phyloP scores from a whole-genome alignment of 192 early-diverging fungal species.

The Entomortierella chlamydospora region DNA sequence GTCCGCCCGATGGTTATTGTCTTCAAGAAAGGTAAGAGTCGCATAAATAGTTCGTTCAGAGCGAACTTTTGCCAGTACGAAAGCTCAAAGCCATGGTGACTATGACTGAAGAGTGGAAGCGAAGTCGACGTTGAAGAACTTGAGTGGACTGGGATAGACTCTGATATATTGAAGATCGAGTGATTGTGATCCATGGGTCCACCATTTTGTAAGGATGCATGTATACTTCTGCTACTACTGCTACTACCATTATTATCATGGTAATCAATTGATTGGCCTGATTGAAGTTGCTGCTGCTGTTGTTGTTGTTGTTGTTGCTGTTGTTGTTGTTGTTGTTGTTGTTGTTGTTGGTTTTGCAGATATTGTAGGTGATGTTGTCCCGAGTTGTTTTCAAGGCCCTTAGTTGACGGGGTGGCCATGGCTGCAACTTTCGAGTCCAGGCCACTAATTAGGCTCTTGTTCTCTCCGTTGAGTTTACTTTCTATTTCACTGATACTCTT shows the following conservation, averaged over 20 bases:
- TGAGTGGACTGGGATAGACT: conserved; percentile 23
- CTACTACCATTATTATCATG: conserved; percentile 4
- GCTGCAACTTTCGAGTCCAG: conserved; percentile 15
- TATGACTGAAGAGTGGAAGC: conserved; percentile 1
- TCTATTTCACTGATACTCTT: not conserved
- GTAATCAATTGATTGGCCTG: not conserved
- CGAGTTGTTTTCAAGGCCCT: not conserved
- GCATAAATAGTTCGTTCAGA: conserved; percentile 47
- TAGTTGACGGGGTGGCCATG: not conserved
- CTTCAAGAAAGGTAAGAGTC: conserved; percentile 32
- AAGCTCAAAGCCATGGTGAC: conserved; percentile 38
- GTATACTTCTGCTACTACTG: not conserved
- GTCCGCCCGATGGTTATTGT: conserved; percentile 49
- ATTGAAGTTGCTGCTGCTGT: conserved; percentile 1
- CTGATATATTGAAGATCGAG: not conserved
- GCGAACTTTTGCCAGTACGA: conserved; percentile 57
- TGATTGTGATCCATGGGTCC: not conserved
- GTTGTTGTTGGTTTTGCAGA: not conserved
- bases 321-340: conserved; percentile 1
- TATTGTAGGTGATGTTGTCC: not conserved
- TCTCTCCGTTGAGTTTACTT: not conserved
- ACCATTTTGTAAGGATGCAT: not conserved
- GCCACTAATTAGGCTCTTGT: not conserved
- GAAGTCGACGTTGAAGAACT: conserved; percentile 9
- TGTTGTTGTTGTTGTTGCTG: conserved; percentile 4